Conservation (phyloP, 2,329 filamentous ascomycete genomes). For the Proliferodiscus dingleyae region DNA sequence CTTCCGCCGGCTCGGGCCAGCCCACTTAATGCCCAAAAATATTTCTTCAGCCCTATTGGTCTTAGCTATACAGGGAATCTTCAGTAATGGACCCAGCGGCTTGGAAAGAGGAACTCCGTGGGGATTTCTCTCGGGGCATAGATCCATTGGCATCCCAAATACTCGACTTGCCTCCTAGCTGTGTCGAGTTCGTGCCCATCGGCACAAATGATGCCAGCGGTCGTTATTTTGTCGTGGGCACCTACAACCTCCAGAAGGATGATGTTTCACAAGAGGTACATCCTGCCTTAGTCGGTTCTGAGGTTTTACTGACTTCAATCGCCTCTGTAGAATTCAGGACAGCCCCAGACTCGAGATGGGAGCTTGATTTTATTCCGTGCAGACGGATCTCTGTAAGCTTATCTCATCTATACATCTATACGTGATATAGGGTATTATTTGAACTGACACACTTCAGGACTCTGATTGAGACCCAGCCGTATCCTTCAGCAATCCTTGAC, state of each 20-base stretch:
- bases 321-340: constrained; percentile 20
- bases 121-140: constrained; percentile 14
- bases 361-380: constrained; percentile 63
- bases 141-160: constrained; percentile 40
- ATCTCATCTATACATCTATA: constrained; percentile 1
- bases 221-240: constrained; percentile 70
- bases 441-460: constrained; percentile 37
- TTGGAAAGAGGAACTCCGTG: constrained; percentile 13
- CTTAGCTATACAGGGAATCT: no score
- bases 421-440: no score
- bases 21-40: background rate
- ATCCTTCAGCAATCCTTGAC: constrained; percentile 75
- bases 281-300: background rate
- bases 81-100: background rate
- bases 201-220: constrained; percentile 40
- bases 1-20: background rate
- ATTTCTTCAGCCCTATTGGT: background rate
- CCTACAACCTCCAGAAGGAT: constrained; percentile 67
- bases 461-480: constrained; percentile 53
- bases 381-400: constrained; percentile 51
- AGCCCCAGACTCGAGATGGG: constrained; percentile 63
- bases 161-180: constrained; percentile 68
- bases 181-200: constrained; percentile 66
- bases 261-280: constrained; percentile 49
- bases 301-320: background rate